Evolutionary conservation across 2,329 filamentous ascomycete genomes (phyloP), one percentile per base, ranked within the genome.

Genomic region (Xylariaceae sp.): DNA sequence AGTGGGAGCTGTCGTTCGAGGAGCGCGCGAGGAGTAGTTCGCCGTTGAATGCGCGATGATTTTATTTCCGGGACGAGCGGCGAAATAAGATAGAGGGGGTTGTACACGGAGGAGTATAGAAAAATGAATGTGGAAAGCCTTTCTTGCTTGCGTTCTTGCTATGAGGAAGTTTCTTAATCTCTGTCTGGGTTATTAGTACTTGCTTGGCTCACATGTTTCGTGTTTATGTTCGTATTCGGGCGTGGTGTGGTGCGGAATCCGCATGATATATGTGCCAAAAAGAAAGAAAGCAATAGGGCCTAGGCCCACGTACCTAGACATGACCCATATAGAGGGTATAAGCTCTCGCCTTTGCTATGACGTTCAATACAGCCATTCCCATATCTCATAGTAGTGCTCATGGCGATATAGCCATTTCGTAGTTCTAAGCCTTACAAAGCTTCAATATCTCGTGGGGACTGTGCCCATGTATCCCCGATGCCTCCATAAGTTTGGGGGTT

Each of bases 1-100:
- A 80, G 73, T 89, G 85, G 85, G 79, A 86, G 73, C 73, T 89
- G 61, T 83, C 85, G 54, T 89, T 83, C 72, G 86, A 89, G 74
- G 84, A 86, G 65, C 78, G 85, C 53, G 79, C 78, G 18, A 79
- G 82, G 71, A 78, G 78, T 61, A 81, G 79, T 59, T 84, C 82
- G 17, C 82, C 82, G 1, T 72, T 73, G 44, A 77, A 78, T 64
- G 81, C 77, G 48, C 76, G 82, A 59, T 85, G 65, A 17, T 17
- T 17, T 17, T 17, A 17, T 17, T 17, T 17, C 17, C 17, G 17
- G 17, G 17, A 17, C 17, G 17, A 17, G 17, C 17, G 17, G 17
- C 17, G 17, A 17, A 17, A 17, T 17, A 17, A 17, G 17, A 17
- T 17, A 17, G 17, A 17, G 15, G 7, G 47, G n/a, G n/a, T n/a